Conservation (phyloP, 768 basidiomycete species). For the Boletus vinaceobasis region DNA sequence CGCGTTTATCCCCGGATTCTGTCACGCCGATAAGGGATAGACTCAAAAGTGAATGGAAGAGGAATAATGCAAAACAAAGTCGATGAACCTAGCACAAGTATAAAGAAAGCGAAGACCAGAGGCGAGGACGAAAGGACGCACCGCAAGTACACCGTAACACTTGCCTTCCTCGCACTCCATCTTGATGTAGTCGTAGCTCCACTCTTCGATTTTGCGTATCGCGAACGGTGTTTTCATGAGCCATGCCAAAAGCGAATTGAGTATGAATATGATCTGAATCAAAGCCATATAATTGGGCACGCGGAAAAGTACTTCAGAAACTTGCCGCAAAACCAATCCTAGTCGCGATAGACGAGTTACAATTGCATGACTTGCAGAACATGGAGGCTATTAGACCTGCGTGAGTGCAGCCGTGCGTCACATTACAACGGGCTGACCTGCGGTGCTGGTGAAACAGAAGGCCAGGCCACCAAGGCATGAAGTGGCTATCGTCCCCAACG, state of each 20-base stretch:
- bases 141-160: conserved; percentile 95
- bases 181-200: conserved; percentile 96
- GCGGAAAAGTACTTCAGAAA: not conserved
- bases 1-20: conserved; percentile 89
- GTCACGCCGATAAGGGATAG: conserved; percentile 78
- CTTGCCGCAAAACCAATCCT: conserved; percentile 91
- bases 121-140: conserved; percentile 36
- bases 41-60: conserved; percentile 85
- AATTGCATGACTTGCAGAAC: conserved; percentile 98
- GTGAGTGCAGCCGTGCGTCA: conserved; percentile 6
- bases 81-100: conserved; percentile 68
- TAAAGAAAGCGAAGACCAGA: conserved; percentile 2
- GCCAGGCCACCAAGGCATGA: conserved; percentile 83
- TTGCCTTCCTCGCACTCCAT: conserved; percentile 93
- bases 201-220: conserved; percentile 83
- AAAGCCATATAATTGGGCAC: not conserved
- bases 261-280: conserved; percentile 84
- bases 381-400: conserved; percentile 63
- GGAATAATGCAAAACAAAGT: conserved; percentile 89
- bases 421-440: conserved; percentile 47
- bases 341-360: conserved; percentile 97
- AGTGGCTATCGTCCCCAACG: conserved; percentile 66
- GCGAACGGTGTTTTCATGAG: conserved; percentile 89
- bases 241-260: conserved; percentile 97
- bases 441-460: conserved; percentile 84